A percentile compares a stretch with the other conserved stretches of the same genome.
Conservation (phyloP, 75 land plant genomes). For the Cunninghamia lanceolata region DNA sequence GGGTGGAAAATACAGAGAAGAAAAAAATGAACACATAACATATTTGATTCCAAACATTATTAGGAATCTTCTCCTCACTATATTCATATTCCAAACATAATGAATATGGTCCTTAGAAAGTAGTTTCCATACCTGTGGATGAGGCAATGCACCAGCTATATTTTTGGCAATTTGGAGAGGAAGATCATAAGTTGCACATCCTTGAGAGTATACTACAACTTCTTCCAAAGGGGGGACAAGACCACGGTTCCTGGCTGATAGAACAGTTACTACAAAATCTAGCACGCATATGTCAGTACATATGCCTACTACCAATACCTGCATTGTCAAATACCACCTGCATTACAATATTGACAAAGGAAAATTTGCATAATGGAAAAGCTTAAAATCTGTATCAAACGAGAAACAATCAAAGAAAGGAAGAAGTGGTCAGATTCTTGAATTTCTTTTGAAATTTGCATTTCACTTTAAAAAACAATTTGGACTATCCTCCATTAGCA, state of each 20-base stretch:
- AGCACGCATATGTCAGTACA: constrained; percentile 93
- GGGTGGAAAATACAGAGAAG: neutral
- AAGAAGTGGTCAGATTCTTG: neutral
- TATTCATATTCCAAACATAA: neutral
- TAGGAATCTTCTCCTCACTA: neutral
- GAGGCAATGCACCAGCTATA: constrained; percentile 51
- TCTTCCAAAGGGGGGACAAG: constrained; percentile 68
- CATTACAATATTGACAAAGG: neutral
- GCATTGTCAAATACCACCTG: neutral
- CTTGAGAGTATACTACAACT: constrained; percentile 68
- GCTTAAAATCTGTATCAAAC: neutral
- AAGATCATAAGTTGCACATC: constrained; percentile 80
- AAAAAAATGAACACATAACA: neutral
- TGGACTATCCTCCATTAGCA: neutral
- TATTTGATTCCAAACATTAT: too few species aligned
- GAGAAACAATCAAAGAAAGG: neutral
- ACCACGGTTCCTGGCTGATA: constrained; percentile 81
- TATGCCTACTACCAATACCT: constrained; percentile 82
- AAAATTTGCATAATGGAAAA: neutral
- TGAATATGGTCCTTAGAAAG: neutral
- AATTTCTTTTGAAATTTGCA: constrained; percentile 13
- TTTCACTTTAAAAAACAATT: neutral
- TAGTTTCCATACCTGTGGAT: constrained; percentile 77
- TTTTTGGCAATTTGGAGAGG: constrained; percentile 58
- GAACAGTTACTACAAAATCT: constrained; percentile 70